A percentile compares a stretch with the other conserved stretches of the same genome.
phyloP scores from a whole-genome alignment of 176 grass and related monocot species.

The Saccharum spontaneum region DNA sequence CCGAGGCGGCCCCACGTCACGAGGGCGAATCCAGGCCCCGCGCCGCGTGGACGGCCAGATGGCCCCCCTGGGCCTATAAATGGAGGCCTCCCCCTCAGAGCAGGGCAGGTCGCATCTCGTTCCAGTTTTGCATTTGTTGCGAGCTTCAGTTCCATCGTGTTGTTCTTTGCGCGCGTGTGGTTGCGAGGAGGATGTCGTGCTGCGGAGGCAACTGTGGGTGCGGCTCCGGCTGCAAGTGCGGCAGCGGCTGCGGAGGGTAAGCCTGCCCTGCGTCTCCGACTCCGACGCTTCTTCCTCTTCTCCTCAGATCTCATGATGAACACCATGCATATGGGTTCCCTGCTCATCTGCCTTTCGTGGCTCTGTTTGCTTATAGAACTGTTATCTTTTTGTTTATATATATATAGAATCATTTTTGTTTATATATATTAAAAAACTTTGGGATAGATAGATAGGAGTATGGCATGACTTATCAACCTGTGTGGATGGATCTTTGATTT shows the following conservation, averaged over 20 bases:
- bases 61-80: constrained; percentile 13
- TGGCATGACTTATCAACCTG: not conserved
- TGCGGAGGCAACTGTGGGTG: constrained; percentile 95
- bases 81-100: not conserved
- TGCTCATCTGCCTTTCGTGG: too few species aligned
- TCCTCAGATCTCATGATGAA: not conserved
- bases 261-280: not conserved
- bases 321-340: too few species aligned
- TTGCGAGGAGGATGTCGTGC: constrained; percentile 68
- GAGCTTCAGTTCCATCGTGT: not conserved
- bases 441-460: too few species aligned
- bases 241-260: constrained; percentile 81
- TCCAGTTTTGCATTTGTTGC: not conserved
- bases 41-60: constrained; percentile 38
- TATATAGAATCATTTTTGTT: too few species aligned
- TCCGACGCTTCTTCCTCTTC: not conserved
- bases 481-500: not conserved
- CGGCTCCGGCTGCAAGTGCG: constrained; percentile 71
- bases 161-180: not conserved
- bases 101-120: not conserved
- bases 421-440: too few species aligned
- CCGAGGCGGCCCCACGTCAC: not conserved
- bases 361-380: too few species aligned
- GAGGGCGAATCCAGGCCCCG: not conserved
- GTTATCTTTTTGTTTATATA: too few species aligned